Conservation (phyloP, 306 rosid genomes). For the Trichosanthes cucumerina region DNA sequence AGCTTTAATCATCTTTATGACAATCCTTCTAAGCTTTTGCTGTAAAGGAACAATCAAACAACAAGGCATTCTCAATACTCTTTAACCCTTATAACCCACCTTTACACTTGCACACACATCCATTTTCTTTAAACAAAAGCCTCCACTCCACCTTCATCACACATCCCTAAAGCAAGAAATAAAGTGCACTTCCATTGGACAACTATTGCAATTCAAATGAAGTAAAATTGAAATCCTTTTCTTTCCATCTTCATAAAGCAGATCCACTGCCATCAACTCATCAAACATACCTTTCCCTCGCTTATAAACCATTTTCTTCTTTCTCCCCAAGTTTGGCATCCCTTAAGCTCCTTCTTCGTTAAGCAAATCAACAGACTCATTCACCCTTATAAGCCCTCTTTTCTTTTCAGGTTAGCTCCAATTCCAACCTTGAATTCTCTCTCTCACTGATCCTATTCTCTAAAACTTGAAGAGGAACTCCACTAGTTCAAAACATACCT, state of each 20-base stretch:
- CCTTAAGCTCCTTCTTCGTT: slow-evolving; percentile 49
- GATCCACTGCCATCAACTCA: slow-evolving; percentile 25
- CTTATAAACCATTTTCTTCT: slow-evolving; percentile 36
- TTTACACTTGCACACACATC: slow-evolving; percentile 8
- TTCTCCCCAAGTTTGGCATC: slow-evolving; percentile 71
- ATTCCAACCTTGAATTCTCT: slow-evolving; percentile 8
- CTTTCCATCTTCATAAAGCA: slow-evolving; percentile 42
- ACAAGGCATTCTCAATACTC: background rate
- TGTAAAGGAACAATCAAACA: background rate
- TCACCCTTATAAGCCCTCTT: slow-evolving; percentile 8
- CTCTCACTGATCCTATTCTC: background rate
- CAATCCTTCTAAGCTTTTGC: background rate
- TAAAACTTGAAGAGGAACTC: slow-evolving; percentile 1
- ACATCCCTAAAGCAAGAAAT: slow-evolving; percentile 15
- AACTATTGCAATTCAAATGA: slow-evolving; percentile 26
- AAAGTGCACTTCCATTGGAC: slow-evolving; percentile 1
- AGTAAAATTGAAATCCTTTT: slow-evolving; percentile 20
- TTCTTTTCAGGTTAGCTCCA: slow-evolving; percentile 15
- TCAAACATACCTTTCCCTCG: slow-evolving; percentile 67
- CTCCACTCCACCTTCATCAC: slow-evolving; percentile 6
- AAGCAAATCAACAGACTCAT: slow-evolving; percentile 36
- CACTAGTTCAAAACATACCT: slow-evolving; percentile 1
- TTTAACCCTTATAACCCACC: background rate
- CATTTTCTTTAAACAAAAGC: background rate
- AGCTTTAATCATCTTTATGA: background rate